Base-by-base conservation (phyloP, 2,329 filamentous ascomycete species). In the Cladobotryum protrusum region DNA sequence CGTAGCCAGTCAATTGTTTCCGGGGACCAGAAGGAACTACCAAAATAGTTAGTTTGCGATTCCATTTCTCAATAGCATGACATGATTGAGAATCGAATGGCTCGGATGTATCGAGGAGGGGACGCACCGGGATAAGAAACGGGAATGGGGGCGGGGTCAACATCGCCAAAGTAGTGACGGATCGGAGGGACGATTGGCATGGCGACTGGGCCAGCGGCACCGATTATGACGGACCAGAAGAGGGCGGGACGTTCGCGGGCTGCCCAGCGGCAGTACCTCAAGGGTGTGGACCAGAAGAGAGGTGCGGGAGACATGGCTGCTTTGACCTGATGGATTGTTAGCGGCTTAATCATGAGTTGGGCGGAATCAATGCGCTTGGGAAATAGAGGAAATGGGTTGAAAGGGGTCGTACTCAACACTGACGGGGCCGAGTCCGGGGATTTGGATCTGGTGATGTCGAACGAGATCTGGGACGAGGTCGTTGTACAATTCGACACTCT, bases 71-170 rank as follows among this genome's bases (percentile, higher is more conserved):
- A 15, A 13, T 35, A n/a, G 18, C n/a, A 45, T 9, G 9, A 14
- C 15, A 33, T 41, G 13, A 40, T 42, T 29, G 29, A 24, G 14
- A 17, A 35, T 14, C 15, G 17, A 11, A 18, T 3, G 18, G 12
- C 35, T 17, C 4, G 29, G 4, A 24, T 3, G 34, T 36, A 29
- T n/a, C 14, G 15, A 32, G 42, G 41, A 18, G 35, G 9, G 8
- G 49, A 80, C 89, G 68, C 81, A 97, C 92, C 81, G 53, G 93
- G 93, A 76, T 97, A 99, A 66, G 90, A 95, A 69, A 91, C 73
- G 32, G 93, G 93, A 57, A 97, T 83, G 50, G 76, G 80, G 56
- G 81, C 73, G 56, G 86, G 79, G 60, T 83, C 79, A 59, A 83
- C 72, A 66, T 96, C 89, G 60, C 91, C 91, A 50, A 95, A 69